Conservation (phyloP, 352 stramenopile species). For the Aphanomyces cochlioides region DNA sequence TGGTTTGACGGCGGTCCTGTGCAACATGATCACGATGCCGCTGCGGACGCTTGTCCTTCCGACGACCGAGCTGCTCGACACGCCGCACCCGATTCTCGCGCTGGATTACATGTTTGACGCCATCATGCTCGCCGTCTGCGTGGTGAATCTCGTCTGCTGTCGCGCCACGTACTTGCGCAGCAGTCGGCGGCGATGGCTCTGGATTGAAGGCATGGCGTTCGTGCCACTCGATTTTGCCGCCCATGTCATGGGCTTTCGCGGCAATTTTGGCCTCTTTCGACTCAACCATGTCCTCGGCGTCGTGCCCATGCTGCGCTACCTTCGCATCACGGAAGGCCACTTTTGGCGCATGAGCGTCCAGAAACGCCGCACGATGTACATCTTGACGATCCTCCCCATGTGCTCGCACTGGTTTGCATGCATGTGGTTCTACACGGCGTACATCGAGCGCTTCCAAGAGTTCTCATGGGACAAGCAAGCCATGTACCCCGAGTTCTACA, state of each 20-base stretch:
- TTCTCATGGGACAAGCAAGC: slow-evolving; percentile 9
- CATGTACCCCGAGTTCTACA: slow-evolving; percentile 24
- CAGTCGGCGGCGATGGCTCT: neutral
- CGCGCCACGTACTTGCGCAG: neutral
- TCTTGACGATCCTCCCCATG: slow-evolving; percentile 22
- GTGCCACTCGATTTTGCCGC: slow-evolving; percentile 12
- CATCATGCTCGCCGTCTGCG: slow-evolving; percentile 12
- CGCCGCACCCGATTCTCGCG: slow-evolving; percentile 10
- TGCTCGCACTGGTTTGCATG: slow-evolving; percentile 28
- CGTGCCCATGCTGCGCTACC: slow-evolving; percentile 18
- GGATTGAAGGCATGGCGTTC: slow-evolving; percentile 23
- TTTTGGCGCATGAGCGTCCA: slow-evolving; percentile 29
- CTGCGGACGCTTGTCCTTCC: slow-evolving; percentile 19
- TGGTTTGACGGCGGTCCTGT: slow-evolving; percentile 5
- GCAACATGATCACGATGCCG: slow-evolving; percentile 22
- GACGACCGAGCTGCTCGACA: slow-evolving; percentile 8
- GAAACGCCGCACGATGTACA: slow-evolving; percentile 27
- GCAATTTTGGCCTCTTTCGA: slow-evolving; percentile 27
- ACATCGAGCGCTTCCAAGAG: slow-evolving; percentile 16
- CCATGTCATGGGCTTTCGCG: neutral
- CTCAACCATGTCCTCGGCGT: slow-evolving; percentile 22
- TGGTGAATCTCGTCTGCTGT: slow-evolving; percentile 14
- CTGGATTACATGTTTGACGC: slow-evolving; percentile 12
- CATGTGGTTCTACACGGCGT: slow-evolving; percentile 28
- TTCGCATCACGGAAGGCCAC: slow-evolving; percentile 26